Evolutionary conservation across 495 filamentous ascomycete species (phyloP).

Genomic region (Penicillium ochrochloron): DNA sequence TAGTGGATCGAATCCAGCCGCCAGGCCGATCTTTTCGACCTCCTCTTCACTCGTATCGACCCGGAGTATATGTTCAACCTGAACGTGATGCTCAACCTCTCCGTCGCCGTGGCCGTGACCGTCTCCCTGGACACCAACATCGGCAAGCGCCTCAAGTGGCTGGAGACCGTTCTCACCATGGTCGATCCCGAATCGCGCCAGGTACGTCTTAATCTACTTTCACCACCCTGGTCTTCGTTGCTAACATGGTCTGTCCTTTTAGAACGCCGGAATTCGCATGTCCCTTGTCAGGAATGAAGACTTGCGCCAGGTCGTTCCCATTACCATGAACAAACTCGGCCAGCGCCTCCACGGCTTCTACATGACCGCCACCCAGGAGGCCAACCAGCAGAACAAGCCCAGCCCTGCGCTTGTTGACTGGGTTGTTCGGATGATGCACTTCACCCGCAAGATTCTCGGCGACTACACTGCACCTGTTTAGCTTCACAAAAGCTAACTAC

Average conservation of each 20-base stretch:
- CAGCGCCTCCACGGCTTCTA: slow-evolving; percentile 73
- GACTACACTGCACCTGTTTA: slow-evolving; percentile 8
- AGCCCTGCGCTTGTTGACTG: slow-evolving; percentile 43
- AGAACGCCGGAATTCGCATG: slow-evolving; percentile 72
- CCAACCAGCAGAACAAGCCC: slow-evolving; percentile 63
- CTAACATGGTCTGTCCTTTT: background rate
- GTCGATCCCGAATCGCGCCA: slow-evolving; percentile 53
- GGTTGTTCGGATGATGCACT: slow-evolving; percentile 57
- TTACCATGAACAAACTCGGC: slow-evolving; percentile 73
- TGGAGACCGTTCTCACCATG: slow-evolving; percentile 69
- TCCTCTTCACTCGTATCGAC: slow-evolving; percentile 74
- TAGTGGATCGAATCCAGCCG: slow-evolving; percentile 86
- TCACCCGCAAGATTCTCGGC: slow-evolving; percentile 56
- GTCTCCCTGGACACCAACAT: slow-evolving; percentile 68
- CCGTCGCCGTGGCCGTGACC: slow-evolving; percentile 81
- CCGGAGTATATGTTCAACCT: slow-evolving; percentile 70
- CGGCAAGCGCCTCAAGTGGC: slow-evolving; percentile 72
- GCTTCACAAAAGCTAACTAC: background rate
- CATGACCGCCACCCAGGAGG: slow-evolving; percentile 63
- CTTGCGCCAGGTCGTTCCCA: slow-evolving; percentile 64
- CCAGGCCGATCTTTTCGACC: slow-evolving; percentile 77
- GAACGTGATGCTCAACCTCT: slow-evolving; percentile 77
- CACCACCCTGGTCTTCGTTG: background rate
- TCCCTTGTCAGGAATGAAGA: slow-evolving; percentile 41
- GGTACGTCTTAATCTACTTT: slow-evolving; percentile 37